A percentile compares a stretch with the other conserved stretches of the same genome.
These are phyloP conservation scores for Aspergillus ibericus DNA, from an alignment of 2,329 filamentous ascomycete species.

Conservation along the genomic window DNA sequence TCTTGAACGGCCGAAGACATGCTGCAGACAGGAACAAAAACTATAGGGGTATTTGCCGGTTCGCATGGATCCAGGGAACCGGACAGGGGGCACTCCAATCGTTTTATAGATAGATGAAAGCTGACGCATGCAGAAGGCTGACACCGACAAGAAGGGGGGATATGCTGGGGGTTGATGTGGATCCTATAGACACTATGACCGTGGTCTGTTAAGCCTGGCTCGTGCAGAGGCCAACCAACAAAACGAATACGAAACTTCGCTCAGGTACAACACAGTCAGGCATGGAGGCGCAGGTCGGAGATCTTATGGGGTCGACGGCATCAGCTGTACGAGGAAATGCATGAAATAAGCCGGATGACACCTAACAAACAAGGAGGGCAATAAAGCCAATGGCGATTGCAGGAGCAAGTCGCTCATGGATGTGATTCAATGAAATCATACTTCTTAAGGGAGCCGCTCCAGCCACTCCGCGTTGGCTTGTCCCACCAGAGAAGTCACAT, in stretches of 20 bases:
- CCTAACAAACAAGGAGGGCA: background rate
- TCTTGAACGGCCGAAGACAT: conserved; percentile 34
- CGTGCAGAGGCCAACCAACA: conserved; percentile 1
- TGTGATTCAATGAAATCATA: background rate
- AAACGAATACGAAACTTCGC: conserved; percentile 7
- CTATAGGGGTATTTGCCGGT: background rate
- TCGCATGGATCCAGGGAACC: conserved; percentile 21
- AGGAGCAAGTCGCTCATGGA: background rate
- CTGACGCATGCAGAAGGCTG: conserved; percentile 1
- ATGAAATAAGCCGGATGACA: background rate
- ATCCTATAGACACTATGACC: conserved; percentile 4
- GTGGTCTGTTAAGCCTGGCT: background rate
- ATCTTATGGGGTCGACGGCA: background rate
- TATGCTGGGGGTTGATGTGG: background rate
- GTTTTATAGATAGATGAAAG: conserved; percentile 1
- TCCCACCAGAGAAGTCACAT: background rate
- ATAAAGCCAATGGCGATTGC: background rate
- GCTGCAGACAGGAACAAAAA: conserved; percentile 16
- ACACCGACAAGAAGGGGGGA: background rate
- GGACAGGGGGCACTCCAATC: background rate
- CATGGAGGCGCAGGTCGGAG: background rate
- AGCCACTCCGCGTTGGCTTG: background rate
- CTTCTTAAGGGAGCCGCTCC: background rate
- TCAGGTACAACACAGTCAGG: background rate
- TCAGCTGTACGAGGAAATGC: background rate